phyloP scores from a whole-genome alignment of 208 protist genomes.

The Tritrichomonas foetus region DNA sequence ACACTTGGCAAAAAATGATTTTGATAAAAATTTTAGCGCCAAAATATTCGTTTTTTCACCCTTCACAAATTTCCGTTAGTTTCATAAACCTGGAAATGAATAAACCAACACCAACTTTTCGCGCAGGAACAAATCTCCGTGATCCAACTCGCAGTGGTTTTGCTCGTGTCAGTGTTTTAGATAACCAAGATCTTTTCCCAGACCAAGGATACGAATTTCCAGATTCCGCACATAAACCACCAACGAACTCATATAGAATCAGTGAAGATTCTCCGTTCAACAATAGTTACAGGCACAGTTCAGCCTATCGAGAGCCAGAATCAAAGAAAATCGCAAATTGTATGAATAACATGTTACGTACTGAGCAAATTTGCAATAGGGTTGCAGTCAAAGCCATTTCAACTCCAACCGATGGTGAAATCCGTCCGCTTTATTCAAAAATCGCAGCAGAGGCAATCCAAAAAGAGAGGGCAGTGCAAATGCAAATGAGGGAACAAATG shows the following conservation, averaged over 20 bases:
- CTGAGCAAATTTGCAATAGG: background rate
- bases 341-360: background rate
- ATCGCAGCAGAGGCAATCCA: background rate
- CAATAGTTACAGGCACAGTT: background rate
- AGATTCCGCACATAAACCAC: background rate
- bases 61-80: no score
- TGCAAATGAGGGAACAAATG: background rate
- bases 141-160: background rate
- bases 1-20: no score
- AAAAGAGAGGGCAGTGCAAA: background rate
- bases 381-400: background rate
- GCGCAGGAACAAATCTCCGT: no score
- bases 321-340: background rate
- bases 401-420: background rate
- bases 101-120: no score
- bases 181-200: constrained; percentile 24
- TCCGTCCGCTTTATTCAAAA: background rate
- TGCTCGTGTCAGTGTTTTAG: background rate
- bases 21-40: no score
- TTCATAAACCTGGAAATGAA: no score
- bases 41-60: no score
- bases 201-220: constrained; percentile 21
- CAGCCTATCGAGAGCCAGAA: background rate
- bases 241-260: constrained; percentile 3
- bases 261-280: constrained; percentile 29